Percentiles rank a stretch among this genome's conserved stretches.
Evolutionary conservation across 2,329 filamentous ascomycete genomes (phyloP).

Genomic region (Dothideomycetes sp.): DNA sequence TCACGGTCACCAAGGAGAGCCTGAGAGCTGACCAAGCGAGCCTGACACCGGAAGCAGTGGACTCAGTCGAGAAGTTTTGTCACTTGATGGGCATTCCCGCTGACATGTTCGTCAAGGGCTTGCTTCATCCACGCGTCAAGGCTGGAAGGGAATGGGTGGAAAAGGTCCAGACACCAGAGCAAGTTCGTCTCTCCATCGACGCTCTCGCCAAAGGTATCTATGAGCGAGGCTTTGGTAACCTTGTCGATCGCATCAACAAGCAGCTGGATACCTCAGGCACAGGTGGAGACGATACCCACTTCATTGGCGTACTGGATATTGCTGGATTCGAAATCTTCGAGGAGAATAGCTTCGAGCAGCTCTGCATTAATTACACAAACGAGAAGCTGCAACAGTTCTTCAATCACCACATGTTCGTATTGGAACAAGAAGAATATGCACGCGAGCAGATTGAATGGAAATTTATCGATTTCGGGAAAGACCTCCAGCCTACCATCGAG

Average conservation of each 20-base stretch:
- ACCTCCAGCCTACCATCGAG: conserved; percentile 94
- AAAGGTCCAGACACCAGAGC: conserved; percentile 94
- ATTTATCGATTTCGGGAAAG: conserved; percentile 96
- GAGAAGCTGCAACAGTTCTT: conserved; percentile 99
- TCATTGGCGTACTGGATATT: conserved; percentile 97
- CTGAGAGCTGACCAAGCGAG: conserved; percentile 83
- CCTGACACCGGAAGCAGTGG: conserved; percentile 61
- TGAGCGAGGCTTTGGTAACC: conserved; percentile 85
- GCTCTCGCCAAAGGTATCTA: conserved; percentile 95
- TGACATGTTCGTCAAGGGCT: conserved; percentile 76
- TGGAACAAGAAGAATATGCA: conserved; percentile 97
- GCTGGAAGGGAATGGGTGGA: conserved; percentile 97
- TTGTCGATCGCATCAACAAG: conserved; percentile 82
- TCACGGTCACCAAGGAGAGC: conserved; percentile 82
- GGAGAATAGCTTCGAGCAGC: conserved; percentile 94
- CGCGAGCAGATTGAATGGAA: conserved; percentile 98
- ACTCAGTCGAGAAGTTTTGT: conserved; percentile 69
- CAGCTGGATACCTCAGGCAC: conserved; percentile 81
- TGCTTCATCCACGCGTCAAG: conserved; percentile 88
- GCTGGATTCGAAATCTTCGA: conserved; percentile 99
- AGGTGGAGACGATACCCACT: conserved; percentile 77
- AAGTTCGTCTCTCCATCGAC: conserved; percentile 81
- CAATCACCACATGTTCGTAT: conserved; percentile 99
- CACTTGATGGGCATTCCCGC: conserved; percentile 71
- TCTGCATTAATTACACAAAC: conserved; percentile 99